phyloP scores from a whole-genome alignment of 371 early-diverging fungal species.

The Lichtheimia hyalospora region DNA sequence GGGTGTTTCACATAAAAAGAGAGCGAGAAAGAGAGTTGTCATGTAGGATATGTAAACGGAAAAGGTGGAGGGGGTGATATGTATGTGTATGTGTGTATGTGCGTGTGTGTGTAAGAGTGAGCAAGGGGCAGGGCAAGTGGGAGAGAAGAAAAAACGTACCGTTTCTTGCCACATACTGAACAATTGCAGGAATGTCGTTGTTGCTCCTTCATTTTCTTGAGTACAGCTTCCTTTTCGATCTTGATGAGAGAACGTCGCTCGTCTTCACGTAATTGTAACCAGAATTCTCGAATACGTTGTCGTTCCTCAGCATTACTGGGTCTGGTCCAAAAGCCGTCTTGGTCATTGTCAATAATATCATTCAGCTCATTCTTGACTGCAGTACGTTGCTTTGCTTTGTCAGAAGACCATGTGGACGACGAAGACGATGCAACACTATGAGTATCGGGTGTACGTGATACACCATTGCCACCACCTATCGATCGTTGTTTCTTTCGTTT shows the following conservation, averaged over 20 bases:
- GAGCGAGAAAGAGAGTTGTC: too few relatives aligned
- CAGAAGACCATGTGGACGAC: too few relatives aligned
- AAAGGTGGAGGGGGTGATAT: too few relatives aligned
- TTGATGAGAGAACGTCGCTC: slow-evolving; percentile 83
- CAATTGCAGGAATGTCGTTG: slow-evolving; percentile 90
- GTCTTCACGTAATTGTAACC: slow-evolving; percentile 84
- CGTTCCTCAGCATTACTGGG: slow-evolving; percentile 67
- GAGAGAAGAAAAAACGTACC: slow-evolving; percentile 42
- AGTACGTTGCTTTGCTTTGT: too few relatives aligned
- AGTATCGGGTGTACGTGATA: too few relatives aligned
- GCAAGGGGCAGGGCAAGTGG: neutral
- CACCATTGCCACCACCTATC: neutral
- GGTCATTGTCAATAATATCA: neutral
- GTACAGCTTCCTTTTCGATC: slow-evolving; percentile 89
- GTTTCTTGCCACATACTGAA: slow-evolving; percentile 87
- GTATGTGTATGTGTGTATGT: too few relatives aligned
- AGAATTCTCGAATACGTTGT: slow-evolving; percentile 85
- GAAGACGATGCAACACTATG: too few relatives aligned
- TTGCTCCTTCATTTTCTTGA: slow-evolving; percentile 92
- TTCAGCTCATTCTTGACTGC: too few relatives aligned
- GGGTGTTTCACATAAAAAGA: too few relatives aligned
- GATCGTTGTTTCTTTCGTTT: slow-evolving; percentile 6
- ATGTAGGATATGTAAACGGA: too few relatives aligned
- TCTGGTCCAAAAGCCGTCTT: slow-evolving; percentile 10
- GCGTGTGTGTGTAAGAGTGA: neutral